Percentiles rank a stretch among this genome's conserved stretches.
These are phyloP conservation scores for Penicillium odoratum DNA, from an alignment of 495 filamentous ascomycete species.

Conservation along the genomic window DNA sequence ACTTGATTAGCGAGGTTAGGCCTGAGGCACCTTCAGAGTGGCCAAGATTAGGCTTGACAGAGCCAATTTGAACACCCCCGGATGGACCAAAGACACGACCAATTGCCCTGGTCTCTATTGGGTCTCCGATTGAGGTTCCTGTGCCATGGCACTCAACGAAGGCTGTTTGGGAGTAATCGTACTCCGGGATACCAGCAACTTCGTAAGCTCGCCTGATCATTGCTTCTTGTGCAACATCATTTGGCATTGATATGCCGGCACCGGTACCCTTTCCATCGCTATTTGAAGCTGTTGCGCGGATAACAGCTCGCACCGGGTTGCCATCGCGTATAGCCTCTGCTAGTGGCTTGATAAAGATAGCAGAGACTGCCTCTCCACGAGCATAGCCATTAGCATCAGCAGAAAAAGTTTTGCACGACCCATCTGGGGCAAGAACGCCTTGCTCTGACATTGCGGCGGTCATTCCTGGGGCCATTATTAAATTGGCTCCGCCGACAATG, in stretches of 20 bases:
- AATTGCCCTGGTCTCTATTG: conserved; percentile 45
- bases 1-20: conserved; percentile 46
- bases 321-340: conserved; percentile 36
- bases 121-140: conserved; percentile 38
- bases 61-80: conserved; percentile 24
- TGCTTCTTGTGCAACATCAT: conserved; percentile 25
- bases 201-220: conserved; percentile 38
- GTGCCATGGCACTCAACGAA: conserved; percentile 35
- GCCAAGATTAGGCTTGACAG: conserved; percentile 52
- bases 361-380: conserved; percentile 56
- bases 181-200: conserved; percentile 26
- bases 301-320: conserved; percentile 43
- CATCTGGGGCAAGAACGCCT: conserved; percentile 26
- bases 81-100: conserved; percentile 38
- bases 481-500: conserved; percentile 42
- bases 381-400: conserved; percentile 62
- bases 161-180: conserved; percentile 26
- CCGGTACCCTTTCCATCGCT: conserved; percentile 28
- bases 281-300: conserved; percentile 38
- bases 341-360: conserved; percentile 38
- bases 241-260: conserved; percentile 17
- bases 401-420: conserved; percentile 60
- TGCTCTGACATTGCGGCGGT: conserved; percentile 29
- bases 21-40: conserved; percentile 55
- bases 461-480: conserved; percentile 39